Base-by-base conservation (phyloP, 805 yeast species). In the Candida tibetensis region DNA sequence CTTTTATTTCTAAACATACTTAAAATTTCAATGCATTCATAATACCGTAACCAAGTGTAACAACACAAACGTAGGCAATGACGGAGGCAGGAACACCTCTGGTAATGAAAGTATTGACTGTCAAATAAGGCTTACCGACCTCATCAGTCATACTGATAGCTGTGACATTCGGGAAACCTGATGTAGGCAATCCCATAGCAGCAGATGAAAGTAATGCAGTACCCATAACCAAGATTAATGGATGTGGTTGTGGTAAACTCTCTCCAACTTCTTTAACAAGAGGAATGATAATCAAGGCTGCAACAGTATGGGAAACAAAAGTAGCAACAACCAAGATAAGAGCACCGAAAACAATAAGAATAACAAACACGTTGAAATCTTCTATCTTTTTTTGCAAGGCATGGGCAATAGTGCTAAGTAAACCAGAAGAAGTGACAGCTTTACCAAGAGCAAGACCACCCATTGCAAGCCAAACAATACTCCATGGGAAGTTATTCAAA, bases 121-220 rank as follows among this genome's bases (percentile, higher is more conserved):
- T 83, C 51, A 93, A 66, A 55, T 93, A 93, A 14, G 95, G 88
- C 39, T 83, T 82, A 7, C 98, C 98, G 29, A 90, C 75, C 52
- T 87, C 96, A 59, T 93, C 95, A 4, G 90, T 81, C 79, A 89
- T 79, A 41, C 97, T 89, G 45, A 93, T 88, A 0, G 98, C 99
- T 0, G 98, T 89, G 25, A 93, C 96, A 53, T 93, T 93, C 4
- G 99, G 99, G 71, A 93, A 91, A 0, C 99, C 98, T 2, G 95
- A 85, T 0, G 98, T 93, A 19, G 99, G 98, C 37, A 93, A 68
- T 1, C 96, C 98, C 98, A 93, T 93, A 2, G 98, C 99, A 26
- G 85, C 82, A 0, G 98, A 91, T 53, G 97, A 87, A 45, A 93
- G 67, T 45, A 78, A 60, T 2, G 81, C 81, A 38, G 77, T 70